These are phyloP conservation scores for Agrostemma githago DNA, from an alignment of 148 eudicot genomes.

Conservation along the genomic window DNA sequence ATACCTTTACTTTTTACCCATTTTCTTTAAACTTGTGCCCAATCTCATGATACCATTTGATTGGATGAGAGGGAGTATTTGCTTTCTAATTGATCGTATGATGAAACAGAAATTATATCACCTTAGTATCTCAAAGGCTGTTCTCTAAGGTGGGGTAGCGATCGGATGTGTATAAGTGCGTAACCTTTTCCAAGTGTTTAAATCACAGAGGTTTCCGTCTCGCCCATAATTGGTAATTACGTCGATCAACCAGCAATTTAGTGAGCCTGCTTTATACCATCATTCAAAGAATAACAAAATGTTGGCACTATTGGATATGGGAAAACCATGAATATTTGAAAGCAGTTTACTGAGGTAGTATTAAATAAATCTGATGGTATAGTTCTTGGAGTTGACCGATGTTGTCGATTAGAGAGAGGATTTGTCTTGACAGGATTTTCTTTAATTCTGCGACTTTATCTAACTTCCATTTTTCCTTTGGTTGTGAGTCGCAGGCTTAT, in stretches of 20 bases:
- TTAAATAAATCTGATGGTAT: not conserved
- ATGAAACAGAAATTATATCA: not conserved
- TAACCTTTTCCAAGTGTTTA: not conserved
- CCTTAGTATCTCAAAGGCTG: not conserved
- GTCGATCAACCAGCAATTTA: not conserved
- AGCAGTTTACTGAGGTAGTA: not conserved
- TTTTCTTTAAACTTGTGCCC: too few species aligned
- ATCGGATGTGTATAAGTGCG: not conserved
- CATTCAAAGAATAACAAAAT: not conserved
- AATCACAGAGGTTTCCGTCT: not conserved
- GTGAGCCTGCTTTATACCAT: not conserved
- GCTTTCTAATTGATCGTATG: not conserved
- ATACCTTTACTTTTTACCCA: too few species aligned
- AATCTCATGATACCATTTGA: too few species aligned
- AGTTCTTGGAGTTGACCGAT: not conserved
- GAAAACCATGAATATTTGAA: not conserved
- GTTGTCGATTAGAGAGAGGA: not conserved
- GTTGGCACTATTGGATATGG: not conserved
- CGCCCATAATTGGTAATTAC: not conserved
- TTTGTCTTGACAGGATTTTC: not conserved
- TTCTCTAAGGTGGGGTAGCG: not conserved
- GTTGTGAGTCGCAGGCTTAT: conserved; percentile 40
- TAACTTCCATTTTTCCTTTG: conserved; percentile 11
- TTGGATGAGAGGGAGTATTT: too few species aligned
- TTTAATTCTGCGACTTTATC: conserved; percentile 3